Evolutionary conservation across 306 rosid species (phyloP).

Genomic region (Crataegus laevigata): DNA sequence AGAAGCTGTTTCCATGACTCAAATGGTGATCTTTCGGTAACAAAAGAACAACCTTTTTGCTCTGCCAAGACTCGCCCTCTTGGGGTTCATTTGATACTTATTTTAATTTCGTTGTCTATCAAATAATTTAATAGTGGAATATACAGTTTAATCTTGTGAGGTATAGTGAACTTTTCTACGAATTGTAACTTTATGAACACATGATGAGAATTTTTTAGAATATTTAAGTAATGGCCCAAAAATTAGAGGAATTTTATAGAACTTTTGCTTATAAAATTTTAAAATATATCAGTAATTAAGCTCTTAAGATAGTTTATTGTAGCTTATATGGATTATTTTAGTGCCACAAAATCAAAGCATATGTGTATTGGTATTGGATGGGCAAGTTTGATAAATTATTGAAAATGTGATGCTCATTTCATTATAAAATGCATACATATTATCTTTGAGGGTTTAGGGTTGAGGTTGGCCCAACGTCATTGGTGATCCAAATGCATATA

Average conservation of each 20-base stretch:
- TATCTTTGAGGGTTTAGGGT: background rate
- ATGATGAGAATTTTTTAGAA: background rate
- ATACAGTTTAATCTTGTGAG: background rate
- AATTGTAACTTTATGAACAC: too few species aligned
- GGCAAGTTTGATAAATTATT: background rate
- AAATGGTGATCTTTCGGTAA: fast-evolving
- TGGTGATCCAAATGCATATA: background rate
- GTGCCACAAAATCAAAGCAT: background rate
- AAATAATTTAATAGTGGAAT: background rate
- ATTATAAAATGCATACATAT: background rate
- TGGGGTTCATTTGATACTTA: too few species aligned
- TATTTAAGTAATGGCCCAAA: background rate
- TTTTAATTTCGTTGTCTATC: background rate
- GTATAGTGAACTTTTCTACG: too few species aligned
- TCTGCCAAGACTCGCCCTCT: too few species aligned
- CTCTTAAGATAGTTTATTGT: too few species aligned
- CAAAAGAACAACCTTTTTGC: too few species aligned
- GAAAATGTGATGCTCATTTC: background rate
- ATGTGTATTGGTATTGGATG: too few species aligned
- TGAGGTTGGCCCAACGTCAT: constrained; percentile 9
- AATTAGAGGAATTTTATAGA: too few species aligned
- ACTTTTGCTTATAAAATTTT: too few species aligned
- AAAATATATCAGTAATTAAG: too few species aligned
- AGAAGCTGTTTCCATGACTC: too few species aligned
- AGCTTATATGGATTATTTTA: too few species aligned